Evolutionary conservation across 768 basidiomycete genomes (phyloP).

Genomic region (Phlebiopsis gigantea): DNA sequence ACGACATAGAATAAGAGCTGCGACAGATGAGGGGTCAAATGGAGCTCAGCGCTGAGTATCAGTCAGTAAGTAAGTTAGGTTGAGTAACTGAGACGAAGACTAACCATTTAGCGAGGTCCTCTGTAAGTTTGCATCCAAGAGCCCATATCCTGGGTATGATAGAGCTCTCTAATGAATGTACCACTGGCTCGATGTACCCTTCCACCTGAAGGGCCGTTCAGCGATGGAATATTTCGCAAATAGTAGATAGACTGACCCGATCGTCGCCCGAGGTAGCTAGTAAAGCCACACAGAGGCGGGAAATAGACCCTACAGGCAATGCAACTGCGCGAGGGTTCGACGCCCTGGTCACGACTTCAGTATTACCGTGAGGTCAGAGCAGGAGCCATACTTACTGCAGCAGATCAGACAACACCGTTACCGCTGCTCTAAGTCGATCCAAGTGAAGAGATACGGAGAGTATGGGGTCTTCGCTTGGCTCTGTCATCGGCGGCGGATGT

Average conservation of each 20-base stretch:
- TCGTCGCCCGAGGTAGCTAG: conserved; percentile 36
- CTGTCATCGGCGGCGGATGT: conserved; percentile 9
- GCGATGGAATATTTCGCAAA: background rate
- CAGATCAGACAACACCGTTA: conserved; percentile 47
- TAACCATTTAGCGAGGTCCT: conserved; percentile 45
- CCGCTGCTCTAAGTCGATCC: conserved; percentile 54
- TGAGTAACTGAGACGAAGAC: conserved; percentile 11
- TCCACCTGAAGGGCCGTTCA: conserved; percentile 19
- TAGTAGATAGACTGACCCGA: conserved; percentile 26
- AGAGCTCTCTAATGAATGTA: conserved; percentile 50
- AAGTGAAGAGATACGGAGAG: conserved; percentile 48
- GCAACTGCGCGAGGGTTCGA: conserved; percentile 56
- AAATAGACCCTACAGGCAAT: conserved; percentile 61
- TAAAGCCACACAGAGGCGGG: conserved; percentile 47
- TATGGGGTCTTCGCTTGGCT: conserved; percentile 40
- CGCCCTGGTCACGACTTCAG: conserved; percentile 37
- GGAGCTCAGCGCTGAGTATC: conserved; percentile 40
- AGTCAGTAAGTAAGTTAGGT: background rate
- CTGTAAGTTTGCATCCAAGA: conserved; percentile 47
- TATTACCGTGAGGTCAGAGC: background rate
- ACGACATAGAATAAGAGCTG: conserved; percentile 47
- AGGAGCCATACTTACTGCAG: conserved; percentile 24
- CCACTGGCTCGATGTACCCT: conserved; percentile 43
- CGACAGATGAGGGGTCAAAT: conserved; percentile 51
- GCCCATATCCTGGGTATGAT: conserved; percentile 47